These are phyloP conservation scores for Lophiostoma macrostomum DNA, from an alignment of 495 filamentous ascomycete genomes.

Conservation along the genomic window DNA sequence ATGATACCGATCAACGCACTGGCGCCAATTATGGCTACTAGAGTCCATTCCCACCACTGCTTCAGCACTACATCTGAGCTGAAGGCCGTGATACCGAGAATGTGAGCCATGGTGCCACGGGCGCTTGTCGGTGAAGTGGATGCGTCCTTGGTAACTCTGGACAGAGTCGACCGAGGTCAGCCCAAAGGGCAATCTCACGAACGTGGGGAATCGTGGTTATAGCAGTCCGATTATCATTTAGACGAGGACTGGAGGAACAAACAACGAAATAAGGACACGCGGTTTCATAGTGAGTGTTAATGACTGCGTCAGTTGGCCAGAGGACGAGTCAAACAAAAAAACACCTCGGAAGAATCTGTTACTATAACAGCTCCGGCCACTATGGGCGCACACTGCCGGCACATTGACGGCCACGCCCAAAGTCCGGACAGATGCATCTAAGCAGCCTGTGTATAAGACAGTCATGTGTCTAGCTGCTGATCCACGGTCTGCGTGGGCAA, in stretches of 20 bases:
- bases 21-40: constrained; percentile 28
- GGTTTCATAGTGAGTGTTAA: constrained; percentile 17
- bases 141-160: constrained; percentile 4
- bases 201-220: constrained; percentile 22
- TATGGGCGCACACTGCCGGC: constrained; percentile 25
- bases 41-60: constrained; percentile 32
- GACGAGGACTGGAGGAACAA: constrained; percentile 15
- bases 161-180: constrained; percentile 6
- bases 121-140: neutral
- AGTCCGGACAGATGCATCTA: constrained; percentile 17
- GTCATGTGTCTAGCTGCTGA: constrained; percentile 17
- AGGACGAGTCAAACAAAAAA: constrained; percentile 5
- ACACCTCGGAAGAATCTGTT: constrained; percentile 12
- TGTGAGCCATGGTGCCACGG: constrained; percentile 24
- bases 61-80: constrained; percentile 7
- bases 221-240: constrained; percentile 18
- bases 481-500: constrained; percentile 13
- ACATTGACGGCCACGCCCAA: constrained; percentile 4
- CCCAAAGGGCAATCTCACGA: constrained; percentile 6
- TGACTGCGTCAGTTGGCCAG: neutral
- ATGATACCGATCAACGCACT: constrained; percentile 27
- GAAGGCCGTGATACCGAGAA: constrained; percentile 30
- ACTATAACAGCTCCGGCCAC: constrained; percentile 21
- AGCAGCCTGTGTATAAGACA: constrained; percentile 16
- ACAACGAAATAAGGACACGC: constrained; percentile 7